These are phyloP conservation scores for Metschnikowia proteae DNA, from an alignment of 805 yeast genomes.

Conservation along the genomic window DNA sequence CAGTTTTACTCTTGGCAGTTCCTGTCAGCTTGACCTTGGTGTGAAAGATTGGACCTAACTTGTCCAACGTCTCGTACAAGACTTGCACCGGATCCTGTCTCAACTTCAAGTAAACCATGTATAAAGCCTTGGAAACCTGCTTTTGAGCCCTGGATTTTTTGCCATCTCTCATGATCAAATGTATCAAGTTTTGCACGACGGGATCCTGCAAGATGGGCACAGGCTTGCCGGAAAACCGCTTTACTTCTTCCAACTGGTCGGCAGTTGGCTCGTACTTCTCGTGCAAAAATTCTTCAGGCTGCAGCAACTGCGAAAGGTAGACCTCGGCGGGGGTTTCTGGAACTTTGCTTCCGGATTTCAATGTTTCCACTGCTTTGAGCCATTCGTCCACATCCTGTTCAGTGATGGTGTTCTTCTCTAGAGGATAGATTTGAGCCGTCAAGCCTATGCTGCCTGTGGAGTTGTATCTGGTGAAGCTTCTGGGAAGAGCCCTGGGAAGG, in stretches of 20 bases:
- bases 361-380: constrained; percentile 41
- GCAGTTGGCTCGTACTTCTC: constrained; percentile 53
- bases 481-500: background rate
- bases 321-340: constrained; percentile 36
- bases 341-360: constrained; percentile 31
- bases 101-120: constrained; percentile 66
- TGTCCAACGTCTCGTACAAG: constrained; percentile 70
- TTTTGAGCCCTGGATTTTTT: constrained; percentile 77
- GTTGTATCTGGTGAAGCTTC: constrained; percentile 5
- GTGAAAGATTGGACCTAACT: constrained; percentile 79
- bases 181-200: constrained; percentile 72
- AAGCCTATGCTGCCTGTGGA: constrained; percentile 17
- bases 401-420: constrained; percentile 33
- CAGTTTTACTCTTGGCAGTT: constrained; percentile 74
- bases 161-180: constrained; percentile 90
- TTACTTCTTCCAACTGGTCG: constrained; percentile 60
- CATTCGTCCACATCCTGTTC: constrained; percentile 45
- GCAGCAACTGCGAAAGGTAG: constrained; percentile 36
- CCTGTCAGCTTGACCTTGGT: constrained; percentile 77
- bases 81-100: constrained; percentile 78
- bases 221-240: constrained; percentile 44
- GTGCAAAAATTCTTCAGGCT: constrained; percentile 33
- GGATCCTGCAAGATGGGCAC: constrained; percentile 66
- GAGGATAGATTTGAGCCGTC: constrained; percentile 37
- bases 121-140: constrained; percentile 70